These are phyloP conservation scores for Selenicereus undatus DNA, from an alignment of 148 eudicot species.

Conservation along the genomic window DNA sequence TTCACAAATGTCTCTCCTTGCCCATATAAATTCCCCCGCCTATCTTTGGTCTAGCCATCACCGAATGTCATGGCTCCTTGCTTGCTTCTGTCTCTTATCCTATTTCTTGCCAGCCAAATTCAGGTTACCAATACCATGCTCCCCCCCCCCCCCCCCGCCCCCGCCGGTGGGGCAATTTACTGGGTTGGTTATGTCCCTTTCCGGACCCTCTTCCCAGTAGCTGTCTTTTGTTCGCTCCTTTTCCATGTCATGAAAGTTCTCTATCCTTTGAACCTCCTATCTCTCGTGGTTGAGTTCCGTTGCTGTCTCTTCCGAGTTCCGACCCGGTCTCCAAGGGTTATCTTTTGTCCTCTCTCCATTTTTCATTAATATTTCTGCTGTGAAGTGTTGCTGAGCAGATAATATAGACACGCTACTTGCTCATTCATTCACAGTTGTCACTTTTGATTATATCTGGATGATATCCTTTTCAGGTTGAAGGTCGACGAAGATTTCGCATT, in stretches of 20 bases:
- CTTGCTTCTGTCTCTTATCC: neutral
- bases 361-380: neutral
- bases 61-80: neutral
- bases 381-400: neutral
- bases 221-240: too few relatives aligned
- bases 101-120: too few relatives aligned
- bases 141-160: too few relatives aligned
- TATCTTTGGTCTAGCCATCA: too few relatives aligned
- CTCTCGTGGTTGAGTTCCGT: neutral
- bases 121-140: too few relatives aligned
- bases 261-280: neutral
- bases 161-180: too few relatives aligned
- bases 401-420: neutral
- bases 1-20: neutral
- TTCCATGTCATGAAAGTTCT: too few relatives aligned
- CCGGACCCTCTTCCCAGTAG: too few relatives aligned
- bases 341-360: neutral
- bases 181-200: too few relatives aligned
- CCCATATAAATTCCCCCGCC: neutral
- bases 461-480: slow-evolving; percentile 62
- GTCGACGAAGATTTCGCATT: slow-evolving; percentile 88
- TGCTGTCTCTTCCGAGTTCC: neutral
- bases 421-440: neutral
- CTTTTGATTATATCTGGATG: neutral
- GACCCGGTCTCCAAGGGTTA: neutral